A percentile compares a stretch with the other conserved stretches of the same genome.
phyloP scores from a whole-genome alignment of 352 stramenopile species.

The Pythium sukuiense region DNA sequence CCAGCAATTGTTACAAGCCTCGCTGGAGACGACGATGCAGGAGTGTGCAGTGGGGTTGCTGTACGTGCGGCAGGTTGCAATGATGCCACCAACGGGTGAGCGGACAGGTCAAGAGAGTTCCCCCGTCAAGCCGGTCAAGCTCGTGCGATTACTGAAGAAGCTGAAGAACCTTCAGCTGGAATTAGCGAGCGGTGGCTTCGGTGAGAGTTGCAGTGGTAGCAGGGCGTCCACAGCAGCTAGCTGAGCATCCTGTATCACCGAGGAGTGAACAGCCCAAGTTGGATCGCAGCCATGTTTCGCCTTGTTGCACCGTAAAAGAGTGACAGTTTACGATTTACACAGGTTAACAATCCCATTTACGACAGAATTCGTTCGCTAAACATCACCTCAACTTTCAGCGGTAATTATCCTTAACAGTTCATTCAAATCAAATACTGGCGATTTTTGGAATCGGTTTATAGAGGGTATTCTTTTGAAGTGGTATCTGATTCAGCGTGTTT shows the following conservation, averaged over 20 bases:
- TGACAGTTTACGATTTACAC: conserved; percentile 7
- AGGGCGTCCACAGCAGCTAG: background rate
- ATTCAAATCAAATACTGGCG: too few relatives aligned
- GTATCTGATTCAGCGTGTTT: background rate
- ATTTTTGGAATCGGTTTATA: background rate
- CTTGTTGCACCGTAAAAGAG: background rate
- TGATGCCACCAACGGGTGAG: background rate
- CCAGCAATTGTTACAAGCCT: conserved; percentile 5
- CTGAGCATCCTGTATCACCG: background rate
- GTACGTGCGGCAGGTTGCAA: conserved; percentile 42
- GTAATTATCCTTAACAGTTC: background rate
- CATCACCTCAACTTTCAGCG: background rate
- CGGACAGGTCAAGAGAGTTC: background rate
- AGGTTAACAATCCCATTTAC: conserved; percentile 5
- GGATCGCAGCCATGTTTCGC: conserved; percentile 2
- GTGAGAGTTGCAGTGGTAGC: background rate
- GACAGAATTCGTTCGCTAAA: background rate
- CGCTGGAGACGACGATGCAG: conserved; percentile 41
- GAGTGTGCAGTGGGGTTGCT: conserved; percentile 54
- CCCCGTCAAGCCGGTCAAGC: conserved; percentile 50
- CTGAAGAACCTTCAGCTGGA: conserved; percentile 27
- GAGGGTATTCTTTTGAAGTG: background rate
- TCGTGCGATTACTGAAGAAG: conserved; percentile 47
- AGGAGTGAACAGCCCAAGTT: background rate
- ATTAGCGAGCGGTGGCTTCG: background rate